A percentile compares a stretch with the other conserved stretches of the same genome.
phyloP scores from a whole-genome alignment of 176 grass and related monocot species.

The Eragrostis curvula region DNA sequence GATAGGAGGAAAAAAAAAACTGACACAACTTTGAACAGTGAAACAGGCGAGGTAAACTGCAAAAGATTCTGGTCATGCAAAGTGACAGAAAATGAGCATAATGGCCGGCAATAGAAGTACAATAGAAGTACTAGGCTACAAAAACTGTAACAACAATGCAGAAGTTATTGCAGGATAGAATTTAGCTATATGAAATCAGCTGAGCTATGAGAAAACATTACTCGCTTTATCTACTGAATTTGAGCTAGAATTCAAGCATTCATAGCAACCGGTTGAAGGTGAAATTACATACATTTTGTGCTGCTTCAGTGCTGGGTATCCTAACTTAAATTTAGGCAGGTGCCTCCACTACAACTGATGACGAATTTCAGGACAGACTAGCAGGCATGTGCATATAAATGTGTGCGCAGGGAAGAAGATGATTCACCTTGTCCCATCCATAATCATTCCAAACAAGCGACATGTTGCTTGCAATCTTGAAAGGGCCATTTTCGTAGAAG shows the following conservation, averaged over 20 bases:
- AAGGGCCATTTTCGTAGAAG: constrained; percentile 18
- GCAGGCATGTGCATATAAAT: neutral
- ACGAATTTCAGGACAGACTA: neutral
- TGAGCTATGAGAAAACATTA: neutral
- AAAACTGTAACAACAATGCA: neutral
- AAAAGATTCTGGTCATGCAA: neutral
- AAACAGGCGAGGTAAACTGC: neutral
- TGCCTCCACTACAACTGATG: neutral
- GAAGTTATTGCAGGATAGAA: neutral
- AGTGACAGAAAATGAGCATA: neutral
- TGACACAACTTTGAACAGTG: neutral
- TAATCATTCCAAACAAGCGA: constrained; percentile 12
- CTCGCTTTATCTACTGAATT: neutral
- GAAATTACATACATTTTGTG: neutral
- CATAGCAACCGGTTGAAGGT: neutral
- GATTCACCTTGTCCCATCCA: constrained; percentile 11
- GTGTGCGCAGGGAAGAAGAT: neutral
- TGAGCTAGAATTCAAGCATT: neutral
- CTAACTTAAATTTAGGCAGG: neutral
- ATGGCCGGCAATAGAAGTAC: neutral
- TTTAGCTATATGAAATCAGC: neutral
- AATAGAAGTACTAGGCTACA: neutral
- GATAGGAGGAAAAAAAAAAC: neutral
- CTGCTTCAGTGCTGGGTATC: neutral
- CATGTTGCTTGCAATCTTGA: neutral